Percentiles rank a stretch among this genome's conserved stretches.
Conservation (phyloP, 306 rosid genomes). For the Gillenia trifoliata region DNA sequence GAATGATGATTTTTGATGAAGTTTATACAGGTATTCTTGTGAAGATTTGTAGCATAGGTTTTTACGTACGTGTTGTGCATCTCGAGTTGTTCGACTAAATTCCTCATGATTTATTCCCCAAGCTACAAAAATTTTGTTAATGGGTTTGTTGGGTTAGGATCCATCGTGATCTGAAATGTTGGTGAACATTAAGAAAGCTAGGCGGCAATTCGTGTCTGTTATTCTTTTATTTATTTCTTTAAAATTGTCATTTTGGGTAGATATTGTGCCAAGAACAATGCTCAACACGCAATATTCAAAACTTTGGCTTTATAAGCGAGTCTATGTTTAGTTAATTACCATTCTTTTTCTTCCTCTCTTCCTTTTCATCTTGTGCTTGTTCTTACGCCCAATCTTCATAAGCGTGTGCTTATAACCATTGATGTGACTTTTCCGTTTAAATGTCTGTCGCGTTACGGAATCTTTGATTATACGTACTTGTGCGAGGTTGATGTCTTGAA, state of each 20-base stretch:
- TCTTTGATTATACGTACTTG: constrained; percentile 27
- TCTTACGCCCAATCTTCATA: not conserved
- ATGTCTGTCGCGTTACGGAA: not conserved
- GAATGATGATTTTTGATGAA: too few relatives aligned
- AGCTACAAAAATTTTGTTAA: constrained; percentile 92
- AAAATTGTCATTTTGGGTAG: not conserved
- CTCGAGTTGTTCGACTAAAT: too few relatives aligned
- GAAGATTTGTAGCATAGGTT: too few relatives aligned
- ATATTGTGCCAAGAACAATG: not conserved
- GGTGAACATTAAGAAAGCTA: constrained; percentile 85
- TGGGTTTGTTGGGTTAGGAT: constrained; percentile 99
- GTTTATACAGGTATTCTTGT: too few relatives aligned
- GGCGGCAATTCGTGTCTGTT: constrained; percentile 85
- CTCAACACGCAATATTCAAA: not conserved
- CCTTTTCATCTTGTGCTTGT: not conserved
- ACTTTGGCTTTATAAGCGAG: not conserved
- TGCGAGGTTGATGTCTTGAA: constrained; percentile 95
- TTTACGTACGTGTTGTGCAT: too few relatives aligned
- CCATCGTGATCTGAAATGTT: constrained; percentile 97
- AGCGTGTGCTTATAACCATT: not conserved
- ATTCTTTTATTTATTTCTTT: not conserved
- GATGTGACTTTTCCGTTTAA: not conserved
- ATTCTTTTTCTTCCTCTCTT: not conserved
- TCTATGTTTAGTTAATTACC: not conserved
- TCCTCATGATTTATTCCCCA: constrained; percentile 93